Conservation (phyloP, 2,329 filamentous ascomycete genomes). For the Alternaria brassicicola region DNA sequence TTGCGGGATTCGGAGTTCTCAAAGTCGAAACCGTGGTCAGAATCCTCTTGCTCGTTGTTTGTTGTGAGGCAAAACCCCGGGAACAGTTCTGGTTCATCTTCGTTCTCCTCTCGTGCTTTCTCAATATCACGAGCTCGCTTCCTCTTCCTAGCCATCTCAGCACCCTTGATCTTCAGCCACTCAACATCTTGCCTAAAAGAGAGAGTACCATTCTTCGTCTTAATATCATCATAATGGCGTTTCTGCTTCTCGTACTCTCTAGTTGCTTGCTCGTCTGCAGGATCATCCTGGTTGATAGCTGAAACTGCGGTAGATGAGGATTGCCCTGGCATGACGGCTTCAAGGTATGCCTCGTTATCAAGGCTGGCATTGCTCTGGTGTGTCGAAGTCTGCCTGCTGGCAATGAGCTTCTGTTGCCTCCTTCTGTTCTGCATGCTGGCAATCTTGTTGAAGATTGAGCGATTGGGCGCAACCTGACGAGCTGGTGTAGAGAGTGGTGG, state of each 20-base stretch:
- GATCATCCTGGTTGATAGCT: conserved; percentile 8
- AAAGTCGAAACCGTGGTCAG: conserved; percentile 6
- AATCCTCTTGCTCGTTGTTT: conserved; percentile 7
- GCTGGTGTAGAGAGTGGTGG: background rate
- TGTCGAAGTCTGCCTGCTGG: conserved; percentile 1
- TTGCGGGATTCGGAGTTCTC: conserved; percentile 17
- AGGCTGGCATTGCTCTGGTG: background rate
- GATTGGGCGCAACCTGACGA: background rate
- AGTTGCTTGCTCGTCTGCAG: conserved; percentile 15
- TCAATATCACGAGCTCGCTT: conserved; percentile 26
- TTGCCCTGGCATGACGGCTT: conserved; percentile 13
- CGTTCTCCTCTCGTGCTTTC: conserved; percentile 14
- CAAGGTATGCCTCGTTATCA: conserved; percentile 21
- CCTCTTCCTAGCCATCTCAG: conserved; percentile 24
- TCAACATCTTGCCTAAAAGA: conserved; percentile 36
- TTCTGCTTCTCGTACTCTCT: conserved; percentile 29
- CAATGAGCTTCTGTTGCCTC: conserved; percentile 7
- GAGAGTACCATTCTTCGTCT: conserved; percentile 21
- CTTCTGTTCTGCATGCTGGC: conserved; percentile 15
- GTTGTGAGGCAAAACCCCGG: background rate
- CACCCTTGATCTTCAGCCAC: conserved; percentile 34
- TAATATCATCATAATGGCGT: conserved; percentile 28
- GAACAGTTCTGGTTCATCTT: conserved; percentile 18
- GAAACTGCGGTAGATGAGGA: background rate
- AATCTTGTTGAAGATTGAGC: conserved; percentile 14